These are phyloP conservation scores for Acarospora socialis DNA, from an alignment of 2,329 filamentous ascomycete species.

Conservation along the genomic window DNA sequence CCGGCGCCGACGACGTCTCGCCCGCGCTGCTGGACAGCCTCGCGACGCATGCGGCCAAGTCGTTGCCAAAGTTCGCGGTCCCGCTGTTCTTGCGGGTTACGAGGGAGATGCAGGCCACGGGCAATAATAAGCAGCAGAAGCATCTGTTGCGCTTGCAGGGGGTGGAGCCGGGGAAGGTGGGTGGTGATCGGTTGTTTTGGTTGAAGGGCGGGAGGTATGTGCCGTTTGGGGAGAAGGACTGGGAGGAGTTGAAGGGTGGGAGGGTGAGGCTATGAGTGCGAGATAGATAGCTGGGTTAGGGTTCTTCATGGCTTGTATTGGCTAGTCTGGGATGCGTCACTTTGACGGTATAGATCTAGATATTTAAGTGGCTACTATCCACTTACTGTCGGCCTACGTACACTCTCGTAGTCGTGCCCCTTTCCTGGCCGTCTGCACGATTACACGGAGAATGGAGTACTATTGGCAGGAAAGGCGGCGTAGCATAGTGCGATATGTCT, in stretches of 20 bases:
- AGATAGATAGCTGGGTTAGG: too few species aligned
- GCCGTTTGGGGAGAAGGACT: conserved; percentile 52
- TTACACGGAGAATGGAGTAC: too few species aligned
- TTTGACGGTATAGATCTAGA: too few species aligned
- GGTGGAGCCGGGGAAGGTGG: conserved; percentile 48
- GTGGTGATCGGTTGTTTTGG: conserved; percentile 48
- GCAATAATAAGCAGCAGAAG: conserved; percentile 85
- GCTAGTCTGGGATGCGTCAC: too few species aligned
- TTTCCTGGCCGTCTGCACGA: too few species aligned
- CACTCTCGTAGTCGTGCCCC: too few species aligned
- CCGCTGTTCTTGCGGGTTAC: conserved; percentile 65
- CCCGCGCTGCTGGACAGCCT: conserved; percentile 42
- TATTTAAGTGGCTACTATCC: too few species aligned
- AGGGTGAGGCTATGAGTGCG: conserved; percentile 50
- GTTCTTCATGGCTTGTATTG: too few species aligned
- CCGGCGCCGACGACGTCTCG: conserved; percentile 27
- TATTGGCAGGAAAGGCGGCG: too few species aligned
- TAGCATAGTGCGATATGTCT: too few species aligned
- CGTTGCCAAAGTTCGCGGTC: conserved; percentile 58
- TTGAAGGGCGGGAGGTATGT: conserved; percentile 52
- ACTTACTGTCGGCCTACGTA: too few species aligned
- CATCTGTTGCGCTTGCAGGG: conserved; percentile 56
- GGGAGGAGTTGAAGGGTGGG: conserved; percentile 52
- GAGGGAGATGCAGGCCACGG: conserved; percentile 51
- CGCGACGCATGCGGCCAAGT: conserved; percentile 41